phyloP scores from a whole-genome alignment of 169 alveolate genomes.

The Plasmodium reichenowi region DNA sequence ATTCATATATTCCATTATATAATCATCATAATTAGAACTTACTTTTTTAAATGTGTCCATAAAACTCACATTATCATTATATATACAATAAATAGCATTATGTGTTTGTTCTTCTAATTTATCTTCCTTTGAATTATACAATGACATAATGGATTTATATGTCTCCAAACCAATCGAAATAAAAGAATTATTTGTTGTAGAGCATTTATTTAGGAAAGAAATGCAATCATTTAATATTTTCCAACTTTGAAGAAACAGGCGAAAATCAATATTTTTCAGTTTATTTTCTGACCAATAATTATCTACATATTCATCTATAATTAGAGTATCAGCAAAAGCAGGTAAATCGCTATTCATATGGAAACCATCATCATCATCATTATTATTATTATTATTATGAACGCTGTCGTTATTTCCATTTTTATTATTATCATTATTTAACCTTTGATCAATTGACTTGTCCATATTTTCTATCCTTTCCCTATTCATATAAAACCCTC shows the following conservation, averaged over 20 bases:
- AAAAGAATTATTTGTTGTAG: constrained; percentile 72
- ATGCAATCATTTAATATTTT: constrained; percentile 59
- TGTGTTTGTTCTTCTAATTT: constrained; percentile 53
- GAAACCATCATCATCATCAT: neutral
- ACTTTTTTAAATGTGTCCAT: constrained; percentile 41
- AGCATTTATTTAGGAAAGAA: constrained; percentile 44
- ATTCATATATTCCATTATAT: constrained; percentile 25
- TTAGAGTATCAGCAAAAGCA: neutral
- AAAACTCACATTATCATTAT: constrained; percentile 67
- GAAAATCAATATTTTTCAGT: constrained; percentile 44
- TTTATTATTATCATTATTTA: neutral
- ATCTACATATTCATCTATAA: constrained; percentile 71
- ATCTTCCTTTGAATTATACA: constrained; percentile 49
- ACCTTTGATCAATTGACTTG: neutral
- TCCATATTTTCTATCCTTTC: neutral
- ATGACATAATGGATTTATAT: constrained; percentile 53
- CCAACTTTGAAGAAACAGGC: constrained; percentile 69
- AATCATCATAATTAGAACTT: constrained; percentile 40
- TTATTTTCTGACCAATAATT: constrained; percentile 57
- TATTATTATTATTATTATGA: neutral
- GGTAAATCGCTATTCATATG: neutral
- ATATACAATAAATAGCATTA: constrained; percentile 65
- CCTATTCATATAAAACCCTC: neutral
- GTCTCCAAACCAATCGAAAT: constrained; percentile 64
- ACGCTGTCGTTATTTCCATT: neutral